Evolutionary conservation across 1,284 basidiomycete genomes (phyloP).

Genomic region (Athelia psychrophila): DNA sequence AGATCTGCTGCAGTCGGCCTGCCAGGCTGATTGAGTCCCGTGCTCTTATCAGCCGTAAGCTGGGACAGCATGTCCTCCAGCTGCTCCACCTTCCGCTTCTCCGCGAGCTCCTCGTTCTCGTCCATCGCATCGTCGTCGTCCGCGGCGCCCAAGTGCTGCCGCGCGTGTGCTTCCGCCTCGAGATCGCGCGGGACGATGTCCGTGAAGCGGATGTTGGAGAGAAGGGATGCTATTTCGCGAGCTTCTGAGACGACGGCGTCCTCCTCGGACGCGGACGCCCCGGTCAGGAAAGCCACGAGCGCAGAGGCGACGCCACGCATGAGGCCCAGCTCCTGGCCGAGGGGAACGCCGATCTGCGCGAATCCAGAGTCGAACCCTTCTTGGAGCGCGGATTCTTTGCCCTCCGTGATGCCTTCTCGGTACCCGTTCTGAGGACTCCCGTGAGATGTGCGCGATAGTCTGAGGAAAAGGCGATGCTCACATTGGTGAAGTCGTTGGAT

Average conservation of each 20-base stretch:
- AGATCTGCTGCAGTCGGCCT: background rate
- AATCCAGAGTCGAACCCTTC: conserved; percentile 82
- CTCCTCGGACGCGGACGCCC: conserved; percentile 9
- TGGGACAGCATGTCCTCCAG: conserved; percentile 54
- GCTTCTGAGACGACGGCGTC: conserved; percentile 35
- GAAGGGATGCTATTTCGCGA: conserved; percentile 46
- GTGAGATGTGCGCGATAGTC: no score
- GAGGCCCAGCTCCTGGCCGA: conserved; percentile 70
- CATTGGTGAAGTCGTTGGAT: conserved; percentile 65
- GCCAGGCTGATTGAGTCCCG: background rate
- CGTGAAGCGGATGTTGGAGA: conserved; percentile 58
- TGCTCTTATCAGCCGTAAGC: conserved; percentile 33
- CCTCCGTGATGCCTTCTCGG: conserved; percentile 83
- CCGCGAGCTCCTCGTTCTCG: conserved; percentile 39
- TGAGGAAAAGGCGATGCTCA: conserved; percentile 25
- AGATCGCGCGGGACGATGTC: conserved; percentile 69
- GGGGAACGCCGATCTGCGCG: conserved; percentile 63
- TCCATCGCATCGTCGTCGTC: conserved; percentile 28
- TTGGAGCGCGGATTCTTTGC: conserved; percentile 79
- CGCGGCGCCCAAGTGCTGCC: conserved; percentile 49
- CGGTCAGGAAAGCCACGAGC: conserved; percentile 49
- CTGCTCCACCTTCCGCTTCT: conserved; percentile 47
- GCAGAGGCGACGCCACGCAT: conserved; percentile 68
- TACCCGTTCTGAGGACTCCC: conserved; percentile 72
- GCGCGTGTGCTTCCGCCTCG: conserved; percentile 71